phyloP scores from a whole-genome alignment of 2,329 filamentous ascomycete genomes.

The Tolypocladium capitatum region DNA sequence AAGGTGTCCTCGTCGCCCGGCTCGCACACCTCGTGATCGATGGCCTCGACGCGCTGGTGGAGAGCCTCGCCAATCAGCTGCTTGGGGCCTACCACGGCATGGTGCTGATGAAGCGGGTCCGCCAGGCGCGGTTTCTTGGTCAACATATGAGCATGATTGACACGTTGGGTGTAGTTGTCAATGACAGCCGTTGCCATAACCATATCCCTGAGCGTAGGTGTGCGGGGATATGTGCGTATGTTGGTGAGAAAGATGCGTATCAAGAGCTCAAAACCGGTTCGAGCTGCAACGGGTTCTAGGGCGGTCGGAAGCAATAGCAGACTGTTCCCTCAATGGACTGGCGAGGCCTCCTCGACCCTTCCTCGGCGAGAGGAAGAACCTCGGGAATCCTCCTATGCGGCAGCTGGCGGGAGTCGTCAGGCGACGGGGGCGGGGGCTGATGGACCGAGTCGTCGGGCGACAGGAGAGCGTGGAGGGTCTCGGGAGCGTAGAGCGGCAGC shows the following conservation, averaged over 20 bases:
- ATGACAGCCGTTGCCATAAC: slow-evolving; percentile 51
- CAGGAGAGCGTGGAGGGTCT: slow-evolving; percentile 35
- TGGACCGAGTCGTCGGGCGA: slow-evolving; percentile 36
- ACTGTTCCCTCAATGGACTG: slow-evolving; percentile 81
- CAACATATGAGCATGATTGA: slow-evolving; percentile 34
- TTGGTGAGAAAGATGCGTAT: neutral
- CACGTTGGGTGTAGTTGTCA: slow-evolving; percentile 36
- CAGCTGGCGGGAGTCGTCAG: slow-evolving; percentile 67
- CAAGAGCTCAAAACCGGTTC: neutral
- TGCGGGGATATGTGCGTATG: neutral
- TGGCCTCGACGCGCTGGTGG: slow-evolving; percentile 67
- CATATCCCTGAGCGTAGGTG: slow-evolving; percentile 36
- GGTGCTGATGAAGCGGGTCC: slow-evolving; percentile 26
- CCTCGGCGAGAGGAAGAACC: slow-evolving; percentile 99
- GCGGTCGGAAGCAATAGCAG: slow-evolving; percentile 90
- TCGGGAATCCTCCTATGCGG: slow-evolving; percentile 98
- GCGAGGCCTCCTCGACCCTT: slow-evolving; percentile 99
- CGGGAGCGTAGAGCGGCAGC: slow-evolving; percentile 32
- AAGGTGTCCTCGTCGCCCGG: slow-evolving; percentile 95
- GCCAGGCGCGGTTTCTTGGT: slow-evolving; percentile 29
- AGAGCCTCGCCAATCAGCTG: slow-evolving; percentile 77
- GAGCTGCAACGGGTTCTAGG: slow-evolving; percentile 52
- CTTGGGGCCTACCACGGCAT: slow-evolving; percentile 44
- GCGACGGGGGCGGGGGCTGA: slow-evolving; percentile 36
- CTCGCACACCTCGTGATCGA: slow-evolving; percentile 79